phyloP scores from a whole-genome alignment of 176 grass and related monocot genomes.

The Triticum monococcum region DNA sequence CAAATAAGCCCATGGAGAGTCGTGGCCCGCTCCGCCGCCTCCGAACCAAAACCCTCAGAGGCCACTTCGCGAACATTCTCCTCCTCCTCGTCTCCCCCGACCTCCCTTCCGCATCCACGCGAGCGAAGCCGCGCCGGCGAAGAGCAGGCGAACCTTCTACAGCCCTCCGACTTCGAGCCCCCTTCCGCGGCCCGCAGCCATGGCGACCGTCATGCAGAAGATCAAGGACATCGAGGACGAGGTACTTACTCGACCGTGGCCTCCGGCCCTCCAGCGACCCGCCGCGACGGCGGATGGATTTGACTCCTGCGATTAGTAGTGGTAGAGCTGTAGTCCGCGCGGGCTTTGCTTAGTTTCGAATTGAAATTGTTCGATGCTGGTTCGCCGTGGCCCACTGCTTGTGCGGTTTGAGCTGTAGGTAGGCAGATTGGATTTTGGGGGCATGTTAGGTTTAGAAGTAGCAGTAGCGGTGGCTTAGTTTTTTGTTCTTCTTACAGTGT shows the following conservation, averaged over 20 bases:
- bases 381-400: neutral
- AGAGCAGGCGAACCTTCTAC: neutral
- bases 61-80: slow-evolving; percentile 28
- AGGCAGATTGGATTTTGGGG: neutral
- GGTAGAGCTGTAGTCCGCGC: neutral
- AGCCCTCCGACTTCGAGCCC: neutral
- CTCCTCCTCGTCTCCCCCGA: neutral
- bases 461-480: neutral
- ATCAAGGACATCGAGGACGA: slow-evolving; percentile 99
- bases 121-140: slow-evolving; percentile 1
- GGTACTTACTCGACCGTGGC: slow-evolving; percentile 36
- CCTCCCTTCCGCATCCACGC: slow-evolving; percentile 10
- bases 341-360: neutral
- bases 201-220: slow-evolving; percentile 99
- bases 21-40: neutral
- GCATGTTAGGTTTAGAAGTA: neutral
- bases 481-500: too few relatives aligned
- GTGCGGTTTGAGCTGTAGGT: neutral
- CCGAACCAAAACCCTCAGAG: slow-evolving; percentile 40
- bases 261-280: neutral
- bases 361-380: neutral
- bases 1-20: neutral
- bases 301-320: neutral
- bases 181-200: slow-evolving; percentile 21
- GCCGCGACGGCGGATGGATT: neutral